Conservation (phyloP, 2,329 filamentous ascomycete genomes). For the Rhinocladiella similis region DNA sequence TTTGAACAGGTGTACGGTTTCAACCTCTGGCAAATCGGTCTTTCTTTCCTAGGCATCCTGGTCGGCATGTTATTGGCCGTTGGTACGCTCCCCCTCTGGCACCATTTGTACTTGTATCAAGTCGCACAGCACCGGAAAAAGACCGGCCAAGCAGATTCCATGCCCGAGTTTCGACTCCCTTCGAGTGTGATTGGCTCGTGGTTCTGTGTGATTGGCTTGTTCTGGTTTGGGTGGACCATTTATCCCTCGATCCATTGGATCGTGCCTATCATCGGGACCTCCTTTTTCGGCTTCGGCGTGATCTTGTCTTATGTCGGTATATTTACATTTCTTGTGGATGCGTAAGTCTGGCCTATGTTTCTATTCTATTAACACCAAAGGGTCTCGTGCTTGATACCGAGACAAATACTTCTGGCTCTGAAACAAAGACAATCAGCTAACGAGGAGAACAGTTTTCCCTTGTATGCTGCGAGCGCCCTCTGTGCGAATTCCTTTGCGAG, state of each 20-base stretch:
- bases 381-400: no score
- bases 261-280: constrained; percentile 70
- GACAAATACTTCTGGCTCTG: no score
- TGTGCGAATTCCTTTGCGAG: constrained; percentile 82
- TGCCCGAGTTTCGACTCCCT: constrained; percentile 85
- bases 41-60: constrained; percentile 50
- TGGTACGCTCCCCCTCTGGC: constrained; percentile 48
- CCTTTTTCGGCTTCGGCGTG: constrained; percentile 69
- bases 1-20: constrained; percentile 43
- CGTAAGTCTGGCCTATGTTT: constrained; percentile 31
- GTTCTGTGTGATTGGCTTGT: constrained; percentile 76
- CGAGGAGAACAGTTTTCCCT: constrained; percentile 29
- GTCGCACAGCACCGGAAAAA: constrained; percentile 39
- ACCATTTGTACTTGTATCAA: constrained; percentile 44
- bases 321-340: constrained; percentile 81
- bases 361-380: no score
- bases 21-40: constrained; percentile 32
- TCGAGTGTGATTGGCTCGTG: constrained; percentile 71
- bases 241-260: constrained; percentile 75
- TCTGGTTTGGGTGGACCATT: constrained; percentile 87
- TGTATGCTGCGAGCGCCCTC: constrained; percentile 61
- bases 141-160: constrained; percentile 52
- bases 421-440: no score
- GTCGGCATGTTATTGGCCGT: constrained; percentile 49
- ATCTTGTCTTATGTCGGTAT: constrained; percentile 79